These are phyloP conservation scores for Urtica urens DNA, from an alignment of 306 rosid genomes.

Conservation along the genomic window DNA sequence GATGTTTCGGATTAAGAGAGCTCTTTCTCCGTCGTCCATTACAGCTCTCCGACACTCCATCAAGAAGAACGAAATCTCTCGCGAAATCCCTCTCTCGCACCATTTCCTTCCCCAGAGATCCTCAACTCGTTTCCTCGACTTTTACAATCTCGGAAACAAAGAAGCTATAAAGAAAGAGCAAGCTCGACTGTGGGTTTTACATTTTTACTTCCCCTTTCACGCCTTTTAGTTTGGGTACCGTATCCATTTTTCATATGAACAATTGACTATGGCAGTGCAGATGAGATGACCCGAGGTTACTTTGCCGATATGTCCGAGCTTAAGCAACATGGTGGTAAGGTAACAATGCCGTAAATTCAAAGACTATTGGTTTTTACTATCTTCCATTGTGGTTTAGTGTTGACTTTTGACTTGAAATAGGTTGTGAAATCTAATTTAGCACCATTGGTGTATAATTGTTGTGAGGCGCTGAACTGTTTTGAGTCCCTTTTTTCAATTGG, in stretches of 20 bases:
- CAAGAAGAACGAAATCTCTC: neutral
- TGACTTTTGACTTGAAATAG: no score
- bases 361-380: no score
- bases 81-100: constrained; percentile 25
- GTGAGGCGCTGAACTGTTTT: no score
- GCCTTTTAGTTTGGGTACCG: neutral
- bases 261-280: constrained; percentile 47
- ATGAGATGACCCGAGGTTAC: constrained; percentile 83
- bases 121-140: constrained; percentile 69
- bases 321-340: constrained; percentile 84
- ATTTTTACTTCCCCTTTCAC: neutral
- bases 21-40: no score
- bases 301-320: constrained; percentile 70
- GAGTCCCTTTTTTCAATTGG: no score
- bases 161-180: constrained; percentile 59
- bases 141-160: constrained; percentile 61
- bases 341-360: no score
- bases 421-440: no score
- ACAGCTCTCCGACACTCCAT: no score
- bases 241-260: constrained; percentile 11
- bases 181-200: constrained; percentile 71
- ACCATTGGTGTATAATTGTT: no score
- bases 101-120: constrained; percentile 47
- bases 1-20: no score
- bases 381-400: no score